Conservation (phyloP, 371 early-diverging fungal genomes). For the Rhizopus arrhizus region DNA sequence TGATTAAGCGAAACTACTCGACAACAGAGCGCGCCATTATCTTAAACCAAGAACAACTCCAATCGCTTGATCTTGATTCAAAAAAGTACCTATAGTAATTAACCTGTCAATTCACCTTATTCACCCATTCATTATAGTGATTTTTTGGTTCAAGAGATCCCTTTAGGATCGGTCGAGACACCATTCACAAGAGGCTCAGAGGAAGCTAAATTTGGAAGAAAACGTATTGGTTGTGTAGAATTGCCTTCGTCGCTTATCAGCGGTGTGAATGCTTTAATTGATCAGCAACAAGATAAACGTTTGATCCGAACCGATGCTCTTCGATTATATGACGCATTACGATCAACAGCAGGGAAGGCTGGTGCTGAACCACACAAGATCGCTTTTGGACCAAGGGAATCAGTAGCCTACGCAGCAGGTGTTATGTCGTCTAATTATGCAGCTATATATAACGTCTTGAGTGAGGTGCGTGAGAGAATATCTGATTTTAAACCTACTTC, state of each 20-base stretch:
- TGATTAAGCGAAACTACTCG: constrained; percentile 8
- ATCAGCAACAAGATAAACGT: constrained; percentile 53
- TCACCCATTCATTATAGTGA: background rate
- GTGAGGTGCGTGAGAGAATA: constrained; percentile 61
- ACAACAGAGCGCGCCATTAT: constrained; percentile 30
- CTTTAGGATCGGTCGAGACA: background rate
- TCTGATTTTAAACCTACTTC: constrained; percentile 65
- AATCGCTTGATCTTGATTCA: constrained; percentile 13
- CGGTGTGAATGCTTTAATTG: constrained; percentile 52
- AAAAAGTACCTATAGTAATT: constrained; percentile 8
- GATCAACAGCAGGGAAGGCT: constrained; percentile 60
- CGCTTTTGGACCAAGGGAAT: constrained; percentile 74
- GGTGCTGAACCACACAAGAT: constrained; percentile 64
- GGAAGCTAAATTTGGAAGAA: constrained; percentile 74
- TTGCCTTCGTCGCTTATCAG: constrained; percentile 58
- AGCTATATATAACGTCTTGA: constrained; percentile 67
- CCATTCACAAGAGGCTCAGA: constrained; percentile 57
- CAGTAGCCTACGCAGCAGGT: constrained; percentile 76
- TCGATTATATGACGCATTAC: constrained; percentile 67
- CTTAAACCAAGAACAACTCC: constrained; percentile 30
- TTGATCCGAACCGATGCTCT: constrained; percentile 69
- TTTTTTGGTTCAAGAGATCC: constrained; percentile 15
- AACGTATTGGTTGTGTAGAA: constrained; percentile 69
- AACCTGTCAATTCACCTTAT: too few relatives aligned
- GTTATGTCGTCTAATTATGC: constrained; percentile 72